Conservation (phyloP, 2,329 filamentous ascomycete genomes). For the Pezicula radicicola region DNA sequence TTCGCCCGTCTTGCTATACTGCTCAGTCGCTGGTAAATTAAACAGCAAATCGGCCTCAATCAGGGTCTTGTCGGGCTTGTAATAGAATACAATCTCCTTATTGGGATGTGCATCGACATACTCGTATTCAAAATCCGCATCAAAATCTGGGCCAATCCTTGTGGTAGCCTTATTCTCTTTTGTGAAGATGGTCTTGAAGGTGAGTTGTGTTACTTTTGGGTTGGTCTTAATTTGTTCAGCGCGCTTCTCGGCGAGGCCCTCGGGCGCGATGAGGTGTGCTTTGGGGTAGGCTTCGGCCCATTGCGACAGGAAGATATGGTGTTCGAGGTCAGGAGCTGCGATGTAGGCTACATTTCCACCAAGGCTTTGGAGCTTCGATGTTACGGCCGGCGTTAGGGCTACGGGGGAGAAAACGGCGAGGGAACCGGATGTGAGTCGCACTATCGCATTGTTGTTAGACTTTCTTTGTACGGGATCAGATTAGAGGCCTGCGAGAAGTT, state of each 20-base stretch:
- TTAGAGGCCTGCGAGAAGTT: not conserved
- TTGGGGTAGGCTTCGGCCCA: slow-evolving; percentile 79
- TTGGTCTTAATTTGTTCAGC: slow-evolving; percentile 54
- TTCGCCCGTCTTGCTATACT: slow-evolving; percentile 63
- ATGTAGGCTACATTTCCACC: slow-evolving; percentile 78
- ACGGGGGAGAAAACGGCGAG: slow-evolving; percentile 92
- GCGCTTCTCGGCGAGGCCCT: slow-evolving; percentile 82
- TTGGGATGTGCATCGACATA: slow-evolving; percentile 78
- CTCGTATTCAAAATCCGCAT: slow-evolving; percentile 81
- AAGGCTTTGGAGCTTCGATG: slow-evolving; percentile 59
- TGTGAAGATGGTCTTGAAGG: slow-evolving; percentile 68
- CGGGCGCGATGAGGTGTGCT: slow-evolving; percentile 77
- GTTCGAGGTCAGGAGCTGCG: slow-evolving; percentile 83
- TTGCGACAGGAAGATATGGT: slow-evolving; percentile 87
- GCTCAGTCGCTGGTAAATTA: slow-evolving; percentile 84
- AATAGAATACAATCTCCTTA: slow-evolving; percentile 84
- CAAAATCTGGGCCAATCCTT: slow-evolving; percentile 73
- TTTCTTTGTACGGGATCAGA: not conserved
- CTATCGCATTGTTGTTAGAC: slow-evolving; percentile 40
- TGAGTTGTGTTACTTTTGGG: slow-evolving; percentile 32
- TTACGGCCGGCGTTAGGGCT: slow-evolving; percentile 73
- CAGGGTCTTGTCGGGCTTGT: slow-evolving; percentile 73
- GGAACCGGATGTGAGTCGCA: slow-evolving; percentile 72
- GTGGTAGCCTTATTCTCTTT: slow-evolving; percentile 46
- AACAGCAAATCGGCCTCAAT: slow-evolving; percentile 91